Percentiles rank a stretch among this genome's conserved stretches.
These are phyloP conservation scores for Thuja plicata DNA, from an alignment of 83 land plant species.

Conservation along the genomic window DNA sequence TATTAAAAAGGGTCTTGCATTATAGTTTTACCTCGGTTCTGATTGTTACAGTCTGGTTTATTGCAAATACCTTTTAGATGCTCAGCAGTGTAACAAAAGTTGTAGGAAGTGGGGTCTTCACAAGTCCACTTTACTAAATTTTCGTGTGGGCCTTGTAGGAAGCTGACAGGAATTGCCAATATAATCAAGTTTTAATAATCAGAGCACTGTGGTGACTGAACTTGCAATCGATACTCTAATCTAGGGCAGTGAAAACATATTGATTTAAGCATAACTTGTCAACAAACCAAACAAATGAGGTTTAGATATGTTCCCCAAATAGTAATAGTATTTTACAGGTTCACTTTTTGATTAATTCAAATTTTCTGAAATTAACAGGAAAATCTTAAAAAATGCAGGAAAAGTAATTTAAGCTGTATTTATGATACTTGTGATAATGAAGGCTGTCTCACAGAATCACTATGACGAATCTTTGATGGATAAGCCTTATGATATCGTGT, in stretches of 20 bases:
- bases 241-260: not conserved
- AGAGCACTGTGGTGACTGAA: not conserved
- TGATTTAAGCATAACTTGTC: not conserved
- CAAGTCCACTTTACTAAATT: not conserved
- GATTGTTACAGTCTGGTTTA: not conserved
- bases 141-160: not conserved
- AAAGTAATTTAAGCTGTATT: not conserved
- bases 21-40: not conserved
- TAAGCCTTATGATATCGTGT: not conserved
- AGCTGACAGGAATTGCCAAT: not conserved
- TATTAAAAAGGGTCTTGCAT: not conserved
- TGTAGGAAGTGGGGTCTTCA: not conserved
- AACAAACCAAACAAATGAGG: not conserved
- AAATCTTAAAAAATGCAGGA: not conserved
- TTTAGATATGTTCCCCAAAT: not conserved
- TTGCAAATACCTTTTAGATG: not conserved
- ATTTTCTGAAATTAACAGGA: not conserved
- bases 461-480: not conserved
- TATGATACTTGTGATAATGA: not conserved
- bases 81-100: not conserved
- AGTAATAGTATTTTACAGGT: not conserved
- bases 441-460: not conserved
- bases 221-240: not conserved
- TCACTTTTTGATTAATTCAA: not conserved
- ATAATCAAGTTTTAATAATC: not conserved